phyloP scores from a whole-genome alignment of 1,284 basidiomycete genomes.

The Phellinidium pouzarii region DNA sequence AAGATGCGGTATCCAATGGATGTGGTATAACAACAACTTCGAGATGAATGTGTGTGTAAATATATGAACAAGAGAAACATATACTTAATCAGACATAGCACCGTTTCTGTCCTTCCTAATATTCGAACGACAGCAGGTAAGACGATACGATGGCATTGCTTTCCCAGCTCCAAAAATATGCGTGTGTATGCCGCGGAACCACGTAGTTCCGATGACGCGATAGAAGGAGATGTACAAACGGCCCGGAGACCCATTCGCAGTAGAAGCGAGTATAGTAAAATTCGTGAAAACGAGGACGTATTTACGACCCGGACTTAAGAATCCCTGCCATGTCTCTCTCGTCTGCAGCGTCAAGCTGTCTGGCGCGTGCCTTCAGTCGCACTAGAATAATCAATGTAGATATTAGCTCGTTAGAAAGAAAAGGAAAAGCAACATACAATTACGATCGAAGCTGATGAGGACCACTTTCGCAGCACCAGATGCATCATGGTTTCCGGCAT shows the following conservation, averaged over 20 bases:
- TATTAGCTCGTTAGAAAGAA: constrained; percentile 16
- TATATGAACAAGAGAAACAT: neutral
- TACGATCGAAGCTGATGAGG: constrained; percentile 86
- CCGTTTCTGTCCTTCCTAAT: too few species aligned
- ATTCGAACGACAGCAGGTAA: too few species aligned
- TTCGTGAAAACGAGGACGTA: neutral
- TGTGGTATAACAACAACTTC: neutral
- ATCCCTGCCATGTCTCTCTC: constrained; percentile 68
- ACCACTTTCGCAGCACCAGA: constrained; percentile 72
- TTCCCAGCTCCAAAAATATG: neutral
- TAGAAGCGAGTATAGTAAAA: constrained; percentile 1
- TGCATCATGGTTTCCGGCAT: constrained; percentile 32
- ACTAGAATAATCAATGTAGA: constrained; percentile 37
- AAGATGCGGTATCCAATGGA: constrained; percentile 1
- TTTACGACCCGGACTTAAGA: constrained; percentile 37
- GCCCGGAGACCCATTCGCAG: constrained; percentile 5
- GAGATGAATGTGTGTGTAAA: neutral
- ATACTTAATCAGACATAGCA: neutral
- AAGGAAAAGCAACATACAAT: constrained; percentile 51
- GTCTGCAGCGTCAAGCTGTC: constrained; percentile 70
- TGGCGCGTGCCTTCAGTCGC: constrained; percentile 76
- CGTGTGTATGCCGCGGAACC: neutral
- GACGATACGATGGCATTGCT: neutral
- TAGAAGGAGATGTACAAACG: neutral
- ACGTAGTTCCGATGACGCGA: neutral